A percentile compares a stretch with the other conserved stretches of the same genome.
These are phyloP conservation scores for Cajanus cajan DNA, from an alignment of 306 rosid species.

Conservation along the genomic window DNA sequence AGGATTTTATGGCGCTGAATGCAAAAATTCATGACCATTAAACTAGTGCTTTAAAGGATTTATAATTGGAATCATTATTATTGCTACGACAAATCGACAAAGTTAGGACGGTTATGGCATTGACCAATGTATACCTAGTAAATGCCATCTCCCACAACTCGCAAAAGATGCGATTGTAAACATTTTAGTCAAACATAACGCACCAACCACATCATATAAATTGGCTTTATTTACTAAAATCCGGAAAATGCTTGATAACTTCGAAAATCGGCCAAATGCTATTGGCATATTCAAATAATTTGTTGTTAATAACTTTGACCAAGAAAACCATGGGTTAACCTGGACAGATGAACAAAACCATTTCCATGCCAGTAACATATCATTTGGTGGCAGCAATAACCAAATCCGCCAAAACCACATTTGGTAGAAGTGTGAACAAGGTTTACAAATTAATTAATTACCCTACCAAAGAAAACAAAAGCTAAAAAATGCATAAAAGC, in stretches of 20 bases:
- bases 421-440: neutral
- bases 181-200: neutral
- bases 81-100: neutral
- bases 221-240: neutral
- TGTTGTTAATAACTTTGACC: neutral
- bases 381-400: neutral
- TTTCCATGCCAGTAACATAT: neutral
- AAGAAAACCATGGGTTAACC: neutral
- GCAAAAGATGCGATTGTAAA: neutral
- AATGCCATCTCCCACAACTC: neutral
- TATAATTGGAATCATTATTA: neutral
- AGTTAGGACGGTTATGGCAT: neutral
- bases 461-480: neutral
- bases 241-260: conserved; percentile 1
- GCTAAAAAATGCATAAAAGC: neutral
- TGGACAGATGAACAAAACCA: neutral
- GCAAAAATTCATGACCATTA: neutral
- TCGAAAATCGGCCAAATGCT: neutral
- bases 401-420: neutral
- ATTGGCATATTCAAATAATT: neutral
- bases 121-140: neutral
- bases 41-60: neutral
- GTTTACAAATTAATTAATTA: neutral
- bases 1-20: neutral
- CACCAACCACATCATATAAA: neutral